Percentiles rank a stretch among this genome's conserved stretches.
These are phyloP conservation scores for Trichoderma lentiforme DNA, from an alignment of 2,329 filamentous ascomycete genomes.

Conservation along the genomic window DNA sequence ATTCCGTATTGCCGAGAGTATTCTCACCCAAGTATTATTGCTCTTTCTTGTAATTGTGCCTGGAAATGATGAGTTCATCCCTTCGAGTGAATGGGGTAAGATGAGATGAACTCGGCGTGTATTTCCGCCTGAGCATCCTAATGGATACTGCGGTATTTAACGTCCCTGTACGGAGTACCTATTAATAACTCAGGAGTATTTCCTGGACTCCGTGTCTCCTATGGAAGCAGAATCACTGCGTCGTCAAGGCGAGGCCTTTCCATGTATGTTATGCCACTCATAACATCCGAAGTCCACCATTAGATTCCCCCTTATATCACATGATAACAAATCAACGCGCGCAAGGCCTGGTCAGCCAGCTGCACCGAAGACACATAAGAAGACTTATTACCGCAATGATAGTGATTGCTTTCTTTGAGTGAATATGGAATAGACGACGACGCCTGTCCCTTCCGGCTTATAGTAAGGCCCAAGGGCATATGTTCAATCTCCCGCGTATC, in stretches of 20 bases:
- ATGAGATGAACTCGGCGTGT: background rate
- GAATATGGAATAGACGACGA: background rate
- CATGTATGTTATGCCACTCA: background rate
- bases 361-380: background rate
- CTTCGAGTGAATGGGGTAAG: background rate
- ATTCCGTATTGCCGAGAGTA: slow-evolving; percentile 1
- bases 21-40: background rate
- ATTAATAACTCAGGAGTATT: background rate
- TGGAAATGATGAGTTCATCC: background rate
- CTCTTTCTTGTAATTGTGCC: background rate
- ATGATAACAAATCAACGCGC: background rate
- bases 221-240: background rate
- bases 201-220: background rate
- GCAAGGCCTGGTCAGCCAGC: background rate
- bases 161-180: background rate
- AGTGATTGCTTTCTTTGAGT: background rate
- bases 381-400: background rate
- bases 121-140: background rate
- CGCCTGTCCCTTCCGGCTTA: background rate
- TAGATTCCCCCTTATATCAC: background rate
- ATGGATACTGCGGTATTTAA: background rate
- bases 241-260: background rate
- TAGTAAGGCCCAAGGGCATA: background rate
- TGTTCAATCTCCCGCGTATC: background rate
- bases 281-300: background rate